Evolutionary conservation across 306 rosid species (phyloP), one percentile per base, ranked within the genome.

Genomic region (Ormosia semicastrata): DNA sequence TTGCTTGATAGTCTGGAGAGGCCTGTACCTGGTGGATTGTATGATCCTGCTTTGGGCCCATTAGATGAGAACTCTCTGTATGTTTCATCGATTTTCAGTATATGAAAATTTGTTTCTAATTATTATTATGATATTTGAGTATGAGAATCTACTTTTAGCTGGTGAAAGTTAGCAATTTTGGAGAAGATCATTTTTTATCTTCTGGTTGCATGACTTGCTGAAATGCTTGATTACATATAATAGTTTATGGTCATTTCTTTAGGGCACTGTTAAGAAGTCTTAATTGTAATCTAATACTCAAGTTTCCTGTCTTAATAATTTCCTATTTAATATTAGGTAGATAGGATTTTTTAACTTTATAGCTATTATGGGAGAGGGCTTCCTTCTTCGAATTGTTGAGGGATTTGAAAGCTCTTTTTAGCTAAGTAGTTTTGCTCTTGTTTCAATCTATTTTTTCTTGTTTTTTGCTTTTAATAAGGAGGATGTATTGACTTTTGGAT

Each of bases 21-120:
- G 32, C 95, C 97, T 0, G 86, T 89, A 7, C 66, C 83, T 5
- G 91, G 84, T 18, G 98, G 98, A 15, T 85, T 93, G n/a, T 95
- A 95, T 83, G 98, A 95, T 78, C 91, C 94, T 5, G 91, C 97
- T 7, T 63, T 93, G 65, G 98, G 98, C 2, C 91, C 98, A 14
- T 40, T 90, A 0, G 83, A 83, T 13, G 94, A 91, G 4, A 73
- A 81, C 36, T 63, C 83, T 15, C 59, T 8, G 95, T 95, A 84
- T 77, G 88, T 70, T 53, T 47, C 36, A 15, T 34, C 24, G n/a
- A 60, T 13, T 11, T 18, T 36, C 6, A 11, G 13, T 0, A 0
- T 29, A 53, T 54, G 11, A 15, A 64, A 65, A 2, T 24, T 34
- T 24, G 24, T 43, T 18, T 62, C 59, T 3, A 56, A 6, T 41